These are phyloP conservation scores for Apiotrichum gamsii DNA, from an alignment of 1,284 basidiomycete genomes.

Conservation along the genomic window DNA sequence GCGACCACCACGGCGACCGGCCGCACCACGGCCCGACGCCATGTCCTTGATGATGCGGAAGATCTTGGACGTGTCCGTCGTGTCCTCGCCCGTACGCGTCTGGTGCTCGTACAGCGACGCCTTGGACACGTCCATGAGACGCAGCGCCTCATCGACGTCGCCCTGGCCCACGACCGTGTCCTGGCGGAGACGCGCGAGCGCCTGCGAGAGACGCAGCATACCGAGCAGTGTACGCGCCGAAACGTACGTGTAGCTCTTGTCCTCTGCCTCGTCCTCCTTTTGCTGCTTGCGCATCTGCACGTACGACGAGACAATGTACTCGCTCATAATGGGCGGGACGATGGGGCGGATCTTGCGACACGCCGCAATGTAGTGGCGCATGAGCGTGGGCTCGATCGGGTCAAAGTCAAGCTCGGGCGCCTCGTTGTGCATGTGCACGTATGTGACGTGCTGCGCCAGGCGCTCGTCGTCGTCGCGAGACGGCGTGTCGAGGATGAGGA, in stretches of 20 bases:
- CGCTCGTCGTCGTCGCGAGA: constrained; percentile 90
- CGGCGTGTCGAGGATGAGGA: constrained; percentile 95
- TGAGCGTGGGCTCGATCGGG: constrained; percentile 74
- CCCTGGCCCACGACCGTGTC: constrained; percentile 69
- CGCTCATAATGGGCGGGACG: constrained; percentile 79
- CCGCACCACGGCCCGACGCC: constrained; percentile 51
- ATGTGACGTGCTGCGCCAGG: constrained; percentile 92
- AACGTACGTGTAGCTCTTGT: constrained; percentile 87
- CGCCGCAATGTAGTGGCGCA: constrained; percentile 93
- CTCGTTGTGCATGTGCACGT: constrained; percentile 92
- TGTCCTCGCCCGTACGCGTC: constrained; percentile 58
- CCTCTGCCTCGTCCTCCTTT: constrained; percentile 82
- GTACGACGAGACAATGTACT: constrained; percentile 91
- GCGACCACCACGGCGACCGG: constrained; percentile 41
- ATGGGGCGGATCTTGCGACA: constrained; percentile 84
- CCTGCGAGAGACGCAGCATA: constrained; percentile 88
- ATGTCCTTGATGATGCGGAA: constrained; percentile 85
- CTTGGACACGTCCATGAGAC: constrained; percentile 95
- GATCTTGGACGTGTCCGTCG: constrained; percentile 72
- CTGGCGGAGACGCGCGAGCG: constrained; percentile 84
- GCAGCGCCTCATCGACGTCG: constrained; percentile 94
- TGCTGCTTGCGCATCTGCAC: constrained; percentile 88
- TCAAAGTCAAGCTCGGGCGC: constrained; percentile 76
- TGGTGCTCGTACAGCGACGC: constrained; percentile 74
- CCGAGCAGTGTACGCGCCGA: constrained; percentile 95